phyloP scores from a whole-genome alignment of 495 filamentous ascomycete species.

The Aspergillus bridgeri region DNA sequence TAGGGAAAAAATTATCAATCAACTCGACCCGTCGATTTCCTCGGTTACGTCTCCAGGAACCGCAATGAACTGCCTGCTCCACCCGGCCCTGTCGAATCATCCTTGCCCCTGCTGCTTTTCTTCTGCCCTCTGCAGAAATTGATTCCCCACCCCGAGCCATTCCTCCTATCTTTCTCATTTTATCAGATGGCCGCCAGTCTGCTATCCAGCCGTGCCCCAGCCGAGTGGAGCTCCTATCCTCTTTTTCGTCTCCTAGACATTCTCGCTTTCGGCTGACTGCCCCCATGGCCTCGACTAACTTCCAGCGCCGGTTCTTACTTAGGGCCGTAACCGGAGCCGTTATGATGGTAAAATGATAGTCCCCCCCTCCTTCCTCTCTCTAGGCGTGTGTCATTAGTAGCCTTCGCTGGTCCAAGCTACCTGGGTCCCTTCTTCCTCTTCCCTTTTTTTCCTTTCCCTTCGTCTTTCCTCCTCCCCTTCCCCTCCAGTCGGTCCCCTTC shows the following conservation, averaged over 20 bases:
- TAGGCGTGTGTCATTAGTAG: not conserved
- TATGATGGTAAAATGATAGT: constrained; percentile 3
- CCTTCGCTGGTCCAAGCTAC: not conserved
- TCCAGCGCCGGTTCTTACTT: not conserved
- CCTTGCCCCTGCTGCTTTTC: too few relatives aligned
- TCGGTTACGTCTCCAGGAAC: not conserved
- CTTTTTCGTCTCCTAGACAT: not conserved
- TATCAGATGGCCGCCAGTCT: constrained; percentile 4
- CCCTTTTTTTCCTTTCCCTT: not conserved
- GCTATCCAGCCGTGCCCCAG: constrained; percentile 1
- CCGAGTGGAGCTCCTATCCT: constrained; percentile 12
- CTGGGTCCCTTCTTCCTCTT: not conserved
- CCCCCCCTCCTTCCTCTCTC: not conserved
- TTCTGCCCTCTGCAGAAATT: not conserved
- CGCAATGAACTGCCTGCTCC: not conserved
- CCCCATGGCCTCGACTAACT: constrained; percentile 8
- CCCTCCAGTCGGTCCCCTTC: not conserved
- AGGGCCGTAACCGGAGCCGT: constrained; percentile 14
- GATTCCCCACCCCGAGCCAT: not conserved
- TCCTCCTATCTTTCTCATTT: too few relatives aligned
- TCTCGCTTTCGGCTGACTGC: not conserved
- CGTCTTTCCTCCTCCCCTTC: not conserved
- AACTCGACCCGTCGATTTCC: not conserved
- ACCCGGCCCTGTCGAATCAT: not conserved
- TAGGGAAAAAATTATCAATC: constrained; percentile 7